Evolutionary conservation across 2,329 filamentous ascomycete genomes (phyloP).

Genomic region (Calonectria honghensis): DNA sequence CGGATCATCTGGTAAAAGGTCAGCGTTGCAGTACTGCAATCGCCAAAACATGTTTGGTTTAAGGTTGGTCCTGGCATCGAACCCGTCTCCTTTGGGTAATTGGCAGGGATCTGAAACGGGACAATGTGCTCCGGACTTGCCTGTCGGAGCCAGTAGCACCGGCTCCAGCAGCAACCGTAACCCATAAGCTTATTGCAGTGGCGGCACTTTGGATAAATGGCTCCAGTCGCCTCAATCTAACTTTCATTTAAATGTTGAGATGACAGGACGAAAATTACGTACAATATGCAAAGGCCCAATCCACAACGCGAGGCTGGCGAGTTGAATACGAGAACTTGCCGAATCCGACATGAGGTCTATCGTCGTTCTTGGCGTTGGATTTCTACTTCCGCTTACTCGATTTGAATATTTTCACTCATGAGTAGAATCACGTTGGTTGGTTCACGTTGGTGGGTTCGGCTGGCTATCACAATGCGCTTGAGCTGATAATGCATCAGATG

Average conservation of each 20-base stretch:
- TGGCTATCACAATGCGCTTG: neutral
- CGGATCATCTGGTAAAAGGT: neutral
- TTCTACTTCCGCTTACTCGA: neutral
- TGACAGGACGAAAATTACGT: slow-evolving; percentile 15
- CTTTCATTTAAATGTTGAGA: neutral
- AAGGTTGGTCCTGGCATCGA: slow-evolving; percentile 9
- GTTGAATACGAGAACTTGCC: neutral
- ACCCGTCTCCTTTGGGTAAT: neutral
- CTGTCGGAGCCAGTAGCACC: slow-evolving; percentile 5
- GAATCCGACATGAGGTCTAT: neutral
- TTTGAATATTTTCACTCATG: neutral
- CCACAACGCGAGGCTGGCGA: neutral
- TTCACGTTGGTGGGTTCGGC: neutral
- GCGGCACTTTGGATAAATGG: slow-evolving; percentile 5
- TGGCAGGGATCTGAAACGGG: slow-evolving; percentile 1
- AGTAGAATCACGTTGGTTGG: neutral
- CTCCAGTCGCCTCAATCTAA: slow-evolving; percentile 3
- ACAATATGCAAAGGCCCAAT: neutral
- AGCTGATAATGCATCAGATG: slow-evolving; percentile 6
- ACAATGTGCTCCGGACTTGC: slow-evolving; percentile 8
- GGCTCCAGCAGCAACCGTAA: slow-evolving; percentile 8
- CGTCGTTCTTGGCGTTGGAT: too few relatives aligned
- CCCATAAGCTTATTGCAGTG: slow-evolving; percentile 16
- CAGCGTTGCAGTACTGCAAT: neutral
- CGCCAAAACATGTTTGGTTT: slow-evolving; percentile 12